Conservation (phyloP, 192 early-diverging fungal species). For the Ambispora gerdemannii region DNA sequence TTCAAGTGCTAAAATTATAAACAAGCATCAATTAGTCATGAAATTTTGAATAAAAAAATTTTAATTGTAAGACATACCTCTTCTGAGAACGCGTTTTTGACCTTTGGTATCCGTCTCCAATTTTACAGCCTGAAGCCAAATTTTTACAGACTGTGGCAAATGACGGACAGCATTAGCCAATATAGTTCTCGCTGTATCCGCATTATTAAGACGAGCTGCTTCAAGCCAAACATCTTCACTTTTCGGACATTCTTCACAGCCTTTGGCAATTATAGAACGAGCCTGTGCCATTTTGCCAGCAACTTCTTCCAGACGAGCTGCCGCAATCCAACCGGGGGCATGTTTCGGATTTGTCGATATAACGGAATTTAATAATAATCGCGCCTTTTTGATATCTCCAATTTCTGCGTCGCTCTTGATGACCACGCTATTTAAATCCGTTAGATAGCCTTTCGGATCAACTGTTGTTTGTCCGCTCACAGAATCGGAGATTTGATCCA, state of each 20-base stretch:
- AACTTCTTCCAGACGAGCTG: conserved; percentile 92
- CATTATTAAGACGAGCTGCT: conserved; percentile 82
- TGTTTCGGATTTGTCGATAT: conserved; percentile 93
- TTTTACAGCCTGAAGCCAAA: conserved; percentile 87
- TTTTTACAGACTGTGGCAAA: conserved; percentile 86
- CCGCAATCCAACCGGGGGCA: conserved; percentile 97
- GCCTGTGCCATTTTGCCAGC: conserved; percentile 83
- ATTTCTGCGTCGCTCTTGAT: conserved; percentile 80
- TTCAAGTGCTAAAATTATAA: conserved; percentile 67
- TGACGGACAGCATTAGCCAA: conserved; percentile 87
- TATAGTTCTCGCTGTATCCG: conserved; percentile 83
- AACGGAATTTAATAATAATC: conserved; percentile 84
- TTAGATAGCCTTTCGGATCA: conserved; percentile 95
- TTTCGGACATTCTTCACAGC: conserved; percentile 91
- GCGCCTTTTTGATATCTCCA: conserved; percentile 87
- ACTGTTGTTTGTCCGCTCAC: conserved; percentile 83
- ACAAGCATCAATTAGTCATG: background rate
- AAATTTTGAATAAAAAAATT: background rate
- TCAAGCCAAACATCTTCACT: conserved; percentile 98
- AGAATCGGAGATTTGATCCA: conserved; percentile 91
- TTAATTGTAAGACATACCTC: conserved; percentile 35
- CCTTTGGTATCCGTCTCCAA: conserved; percentile 75
- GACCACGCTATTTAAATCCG: conserved; percentile 81
- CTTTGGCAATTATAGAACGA: conserved; percentile 81
- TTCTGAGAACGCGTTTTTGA: conserved; percentile 79